These are phyloP conservation scores for Fusarium coffeatum DNA, from an alignment of 2,329 filamentous ascomycete species.

Conservation along the genomic window DNA sequence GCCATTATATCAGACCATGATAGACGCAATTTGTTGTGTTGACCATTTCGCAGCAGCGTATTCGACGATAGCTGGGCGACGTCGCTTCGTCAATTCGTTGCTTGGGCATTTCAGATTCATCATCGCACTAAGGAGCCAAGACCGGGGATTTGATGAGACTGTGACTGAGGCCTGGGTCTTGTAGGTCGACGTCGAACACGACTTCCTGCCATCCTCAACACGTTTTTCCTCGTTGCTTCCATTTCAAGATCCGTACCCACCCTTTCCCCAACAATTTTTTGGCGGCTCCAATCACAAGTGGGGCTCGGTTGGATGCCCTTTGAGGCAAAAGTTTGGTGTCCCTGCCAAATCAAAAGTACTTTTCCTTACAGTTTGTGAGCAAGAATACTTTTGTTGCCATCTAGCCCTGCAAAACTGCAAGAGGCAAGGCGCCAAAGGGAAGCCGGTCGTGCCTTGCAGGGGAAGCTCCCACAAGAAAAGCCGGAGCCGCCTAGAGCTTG, in stretches of 20 bases:
- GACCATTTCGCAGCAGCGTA: slow-evolving; percentile 29
- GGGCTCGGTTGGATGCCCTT: slow-evolving; percentile 23
- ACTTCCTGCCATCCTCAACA: slow-evolving; percentile 37
- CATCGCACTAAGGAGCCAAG: slow-evolving; percentile 4
- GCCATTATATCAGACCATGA: slow-evolving; percentile 44
- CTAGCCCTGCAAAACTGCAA: slow-evolving; percentile 27
- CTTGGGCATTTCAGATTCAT: slow-evolving; percentile 7
- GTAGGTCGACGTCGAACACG: slow-evolving; percentile 37
- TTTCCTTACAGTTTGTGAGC: accelerated
- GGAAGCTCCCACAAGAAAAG: slow-evolving; percentile 27
- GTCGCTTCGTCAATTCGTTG: not conserved
- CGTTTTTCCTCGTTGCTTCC: slow-evolving; percentile 28
- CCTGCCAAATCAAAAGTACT: slow-evolving; percentile 23
- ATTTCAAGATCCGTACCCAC: slow-evolving; percentile 35
- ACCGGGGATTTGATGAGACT: not conserved
- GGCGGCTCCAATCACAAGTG: slow-evolving; percentile 40
- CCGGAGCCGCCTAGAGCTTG: slow-evolving; percentile 29
- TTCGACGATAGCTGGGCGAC: slow-evolving; percentile 40
- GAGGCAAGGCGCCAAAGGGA: slow-evolving; percentile 24
- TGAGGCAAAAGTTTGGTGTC: slow-evolving; percentile 15
- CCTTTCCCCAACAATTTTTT: slow-evolving; percentile 50
- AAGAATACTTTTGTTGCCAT: slow-evolving; percentile 16
- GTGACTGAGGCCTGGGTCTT: slow-evolving; percentile 11
- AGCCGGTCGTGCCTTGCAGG: slow-evolving; percentile 39
- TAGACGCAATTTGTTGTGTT: slow-evolving; percentile 25